Conservation (phyloP, 768 basidiomycete species). For the Leccinum variicolor region DNA sequence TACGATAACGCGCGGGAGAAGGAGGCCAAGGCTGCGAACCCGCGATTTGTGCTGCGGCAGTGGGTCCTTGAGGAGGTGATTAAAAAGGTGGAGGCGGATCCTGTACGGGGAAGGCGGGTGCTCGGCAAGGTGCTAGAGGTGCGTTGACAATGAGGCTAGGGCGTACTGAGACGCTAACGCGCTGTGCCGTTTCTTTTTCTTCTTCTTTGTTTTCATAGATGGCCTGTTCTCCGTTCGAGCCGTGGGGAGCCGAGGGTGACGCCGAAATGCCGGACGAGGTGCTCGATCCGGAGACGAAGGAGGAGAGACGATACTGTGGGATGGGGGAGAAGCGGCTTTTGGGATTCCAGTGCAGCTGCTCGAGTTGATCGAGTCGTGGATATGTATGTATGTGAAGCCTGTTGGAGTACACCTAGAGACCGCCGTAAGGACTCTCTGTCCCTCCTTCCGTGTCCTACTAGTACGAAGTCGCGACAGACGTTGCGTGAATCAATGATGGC, state of each 20-base stretch:
- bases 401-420: no score
- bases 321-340: slow-evolving; percentile 73
- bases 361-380: slow-evolving; percentile 46
- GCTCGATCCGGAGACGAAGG: slow-evolving; percentile 55
- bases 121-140: slow-evolving; percentile 83
- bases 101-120: slow-evolving; percentile 57
- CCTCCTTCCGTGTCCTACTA: no score
- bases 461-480: background rate
- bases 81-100: slow-evolving; percentile 63
- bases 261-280: slow-evolving; percentile 38
- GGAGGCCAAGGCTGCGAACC: slow-evolving; percentile 65
- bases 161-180: background rate
- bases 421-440: no score
- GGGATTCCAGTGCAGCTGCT: slow-evolving; percentile 94
- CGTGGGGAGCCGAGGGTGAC: slow-evolving; percentile 79
- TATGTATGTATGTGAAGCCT: background rate
- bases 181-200: background rate
- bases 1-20: slow-evolving; percentile 45
- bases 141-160: slow-evolving; percentile 16
- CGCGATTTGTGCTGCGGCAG: slow-evolving; percentile 89
- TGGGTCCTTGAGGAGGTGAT: slow-evolving; percentile 97
- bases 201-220: slow-evolving; percentile 48
- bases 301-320: slow-evolving; percentile 75
- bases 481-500: background rate
- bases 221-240: slow-evolving; percentile 80